phyloP scores from a whole-genome alignment of 116 monocot genomes.

The Posidonia oceanica region DNA sequence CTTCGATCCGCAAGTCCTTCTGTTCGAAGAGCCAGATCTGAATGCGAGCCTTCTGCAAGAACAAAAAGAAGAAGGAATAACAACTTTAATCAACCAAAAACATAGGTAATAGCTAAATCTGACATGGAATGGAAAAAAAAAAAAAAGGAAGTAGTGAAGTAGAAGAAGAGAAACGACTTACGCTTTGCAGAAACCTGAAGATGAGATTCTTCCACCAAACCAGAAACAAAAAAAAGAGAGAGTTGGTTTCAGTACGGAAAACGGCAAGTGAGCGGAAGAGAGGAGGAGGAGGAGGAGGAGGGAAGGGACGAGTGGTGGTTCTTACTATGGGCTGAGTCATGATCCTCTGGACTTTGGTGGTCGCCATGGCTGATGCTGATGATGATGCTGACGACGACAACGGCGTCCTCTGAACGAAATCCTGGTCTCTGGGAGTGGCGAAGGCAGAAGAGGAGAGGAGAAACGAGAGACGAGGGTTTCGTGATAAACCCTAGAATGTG shows the following conservation, averaged over 20 bases:
- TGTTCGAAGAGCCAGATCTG: constrained; percentile 68
- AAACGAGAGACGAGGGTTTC: not conserved
- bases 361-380: constrained; percentile 20
- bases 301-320: not conserved
- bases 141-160: not conserved
- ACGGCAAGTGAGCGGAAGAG: not conserved
- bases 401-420: no score
- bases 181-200: constrained; percentile 38
- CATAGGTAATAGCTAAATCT: not conserved
- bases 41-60: constrained; percentile 54
- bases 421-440: not conserved
- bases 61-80: not conserved
- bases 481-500: not conserved
- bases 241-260: no score
- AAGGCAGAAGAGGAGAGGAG: not conserved
- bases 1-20: constrained; percentile 62
- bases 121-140: not conserved
- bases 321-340: constrained; percentile 34
- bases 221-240: not conserved
- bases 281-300: no score
- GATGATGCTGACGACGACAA: no score
- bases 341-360: constrained; percentile 33
- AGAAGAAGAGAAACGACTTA: constrained; percentile 7
- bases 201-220: constrained; percentile 23
- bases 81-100: not conserved